A percentile compares a stretch with the other conserved stretches of the same genome.
phyloP scores from a whole-genome alignment of 495 filamentous ascomycete genomes.

The Penicillium tannophilum region DNA sequence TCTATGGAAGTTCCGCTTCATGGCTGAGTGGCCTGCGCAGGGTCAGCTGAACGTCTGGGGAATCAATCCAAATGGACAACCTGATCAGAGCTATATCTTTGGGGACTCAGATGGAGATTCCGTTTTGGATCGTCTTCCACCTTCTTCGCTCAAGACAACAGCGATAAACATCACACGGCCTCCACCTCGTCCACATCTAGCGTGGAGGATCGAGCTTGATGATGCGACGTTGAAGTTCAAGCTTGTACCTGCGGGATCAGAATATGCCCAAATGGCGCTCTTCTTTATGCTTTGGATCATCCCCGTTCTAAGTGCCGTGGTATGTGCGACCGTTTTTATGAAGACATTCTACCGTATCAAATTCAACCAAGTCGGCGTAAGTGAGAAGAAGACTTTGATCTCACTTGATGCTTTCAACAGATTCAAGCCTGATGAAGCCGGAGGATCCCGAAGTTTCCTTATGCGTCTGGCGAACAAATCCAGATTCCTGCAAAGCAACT shows the following conservation, averaged over 20 bases:
- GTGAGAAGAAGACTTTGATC: slow-evolving; percentile 47
- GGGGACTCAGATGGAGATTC: slow-evolving; percentile 65
- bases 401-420: slow-evolving; percentile 39
- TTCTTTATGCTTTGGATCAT: slow-evolving; percentile 60
- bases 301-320: slow-evolving; percentile 51
- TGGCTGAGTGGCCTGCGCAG: slow-evolving; percentile 65
- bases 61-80: slow-evolving; percentile 64
- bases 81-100: slow-evolving; percentile 59
- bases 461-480: slow-evolving; percentile 44
- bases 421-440: slow-evolving; percentile 23
- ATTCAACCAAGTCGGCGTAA: slow-evolving; percentile 67
- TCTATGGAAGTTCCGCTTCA: slow-evolving; percentile 62
- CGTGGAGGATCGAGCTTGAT: slow-evolving; percentile 58
- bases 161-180: slow-evolving; percentile 63
- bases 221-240: slow-evolving; percentile 56
- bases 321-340: slow-evolving; percentile 62
- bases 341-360: slow-evolving; percentile 71
- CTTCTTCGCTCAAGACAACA: slow-evolving; percentile 56
- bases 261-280: slow-evolving; percentile 58
- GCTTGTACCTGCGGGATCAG: slow-evolving; percentile 56
- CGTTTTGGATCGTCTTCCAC: slow-evolving; percentile 65
- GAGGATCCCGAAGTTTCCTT: slow-evolving; percentile 33
- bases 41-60: slow-evolving; percentile 72
- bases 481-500: slow-evolving; percentile 46
- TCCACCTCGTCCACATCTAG: slow-evolving; percentile 57